phyloP scores from a whole-genome alignment of 177 flowering plant species.

The Tripterygium wilfordii region DNA sequence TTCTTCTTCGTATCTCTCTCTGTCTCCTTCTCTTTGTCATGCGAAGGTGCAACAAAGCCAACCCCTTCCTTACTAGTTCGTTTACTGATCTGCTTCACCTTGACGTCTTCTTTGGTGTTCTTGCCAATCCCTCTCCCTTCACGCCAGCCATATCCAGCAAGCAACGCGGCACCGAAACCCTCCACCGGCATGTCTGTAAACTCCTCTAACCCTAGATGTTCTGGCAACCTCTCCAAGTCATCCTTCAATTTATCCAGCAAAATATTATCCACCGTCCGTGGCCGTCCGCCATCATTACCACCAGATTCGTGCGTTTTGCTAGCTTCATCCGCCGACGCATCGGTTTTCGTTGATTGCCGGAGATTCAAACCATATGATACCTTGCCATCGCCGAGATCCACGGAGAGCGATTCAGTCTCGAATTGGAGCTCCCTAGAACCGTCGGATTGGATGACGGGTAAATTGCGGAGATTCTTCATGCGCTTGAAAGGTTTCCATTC shows the following conservation, averaged over 20 bases:
- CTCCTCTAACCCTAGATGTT: conserved; percentile 55
- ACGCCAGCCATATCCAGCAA: conserved; percentile 79
- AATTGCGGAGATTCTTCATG: conserved; percentile 64
- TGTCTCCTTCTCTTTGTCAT: too few species aligned
- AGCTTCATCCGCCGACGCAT: background rate
- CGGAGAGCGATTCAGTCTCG: conserved; percentile 2
- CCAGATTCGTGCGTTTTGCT: background rate
- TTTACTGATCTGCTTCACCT: conserved; percentile 10
- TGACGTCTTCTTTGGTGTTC: conserved; percentile 43
- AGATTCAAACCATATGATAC: conserved; percentile 30
- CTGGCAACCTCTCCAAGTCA: conserved; percentile 54
- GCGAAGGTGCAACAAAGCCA: conserved; percentile 9
- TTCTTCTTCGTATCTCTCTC: background rate
- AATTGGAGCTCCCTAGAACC: conserved; percentile 1
- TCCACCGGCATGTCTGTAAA: conserved; percentile 71
- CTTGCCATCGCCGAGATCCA: background rate
- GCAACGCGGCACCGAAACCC: conserved; percentile 67
- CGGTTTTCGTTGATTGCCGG: conserved; percentile 12
- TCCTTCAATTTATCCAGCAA: conserved; percentile 43
- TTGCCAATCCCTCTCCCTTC: conserved; percentile 76
- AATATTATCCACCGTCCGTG: background rate
- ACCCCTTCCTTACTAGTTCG: conserved; percentile 12
- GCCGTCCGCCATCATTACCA: background rate
- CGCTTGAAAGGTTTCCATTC: conserved; percentile 50
- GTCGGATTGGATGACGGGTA: conserved; percentile 11